Evolutionary conservation across 1,284 basidiomycete species (phyloP), one percentile per base, ranked within the genome.

Genomic region (Meira nashicola): DNA sequence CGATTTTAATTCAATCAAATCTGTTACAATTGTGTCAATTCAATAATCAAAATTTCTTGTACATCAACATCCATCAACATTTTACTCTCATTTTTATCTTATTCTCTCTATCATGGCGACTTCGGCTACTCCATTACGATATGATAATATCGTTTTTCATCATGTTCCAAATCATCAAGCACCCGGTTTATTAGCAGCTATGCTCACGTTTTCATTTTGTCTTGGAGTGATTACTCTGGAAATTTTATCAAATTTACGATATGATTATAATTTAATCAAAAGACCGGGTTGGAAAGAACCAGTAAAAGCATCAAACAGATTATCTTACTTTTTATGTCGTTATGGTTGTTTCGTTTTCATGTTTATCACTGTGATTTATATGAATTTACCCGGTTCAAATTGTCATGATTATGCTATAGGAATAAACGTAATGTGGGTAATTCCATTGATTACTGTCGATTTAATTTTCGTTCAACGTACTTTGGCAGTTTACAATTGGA

Each of bases 391-490:
- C 6, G 33, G 33, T 6, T 5, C 21, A 5, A 10, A 50, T 17
- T 50, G 47, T 37, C 3, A 25, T 25, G 4, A 14, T 6, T 50
- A 4, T 37, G 47, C 47, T 4, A 50, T 50, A 3, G 21, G 5
- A 3, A 10, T 50, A 3, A 50, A 50, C 14, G 21, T 25, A 10
- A 50, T 50, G 15, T 50, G 21, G n/a, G n/a, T 50, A 15, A n/a
- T 25, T 6, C 21, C 47, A 25, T 37, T 25, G 3, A 17, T 50
- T 6, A 5, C 6, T 25, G 47, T 50, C 14, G 47, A 50, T 37
- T 50, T n/a, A 6, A 50, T 50, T 14, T 50, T 50, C 21, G n/a
- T 50, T 4, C 47, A 50, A 21, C 15, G 47, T 6, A 50, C 47
- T 15, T 6, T 50, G 47, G 47, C 47, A 4, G n/a, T 50, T 3